Evolutionary conservation across 495 filamentous ascomycete species (phyloP).

Genomic region (Astrocystis sublimbata): DNA sequence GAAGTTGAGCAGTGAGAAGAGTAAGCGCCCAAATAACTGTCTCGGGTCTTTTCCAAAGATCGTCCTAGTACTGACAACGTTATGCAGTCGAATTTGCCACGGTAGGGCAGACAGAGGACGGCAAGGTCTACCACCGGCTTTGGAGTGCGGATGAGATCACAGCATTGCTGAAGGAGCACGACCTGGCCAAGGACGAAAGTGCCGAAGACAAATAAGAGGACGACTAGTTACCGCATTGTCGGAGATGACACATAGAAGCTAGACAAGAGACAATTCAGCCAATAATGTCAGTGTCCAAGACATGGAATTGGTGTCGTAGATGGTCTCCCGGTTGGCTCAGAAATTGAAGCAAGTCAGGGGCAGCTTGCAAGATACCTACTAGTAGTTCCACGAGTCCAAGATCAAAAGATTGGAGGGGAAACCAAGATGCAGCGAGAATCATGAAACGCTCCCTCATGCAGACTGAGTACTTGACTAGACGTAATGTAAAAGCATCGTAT

Average conservation of each 20-base stretch:
- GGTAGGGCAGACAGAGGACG: conserved; percentile 89
- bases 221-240: conserved; percentile 1
- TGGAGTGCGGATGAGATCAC: conserved; percentile 98
- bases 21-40: conserved; percentile 46
- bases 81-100: conserved; percentile 92
- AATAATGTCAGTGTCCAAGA: neutral
- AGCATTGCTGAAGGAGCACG: conserved; percentile 89
- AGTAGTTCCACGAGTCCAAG: no score
- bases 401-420: neutral
- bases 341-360: no score
- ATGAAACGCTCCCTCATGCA: neutral
- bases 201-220: conserved; percentile 59
- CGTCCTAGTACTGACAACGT: conserved; percentile 36
- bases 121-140: conserved; percentile 95
- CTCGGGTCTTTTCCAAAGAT: conserved; percentile 4
- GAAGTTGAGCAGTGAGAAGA: conserved; percentile 98
- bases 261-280: conserved; percentile 14
- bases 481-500: neutral
- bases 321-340: no score
- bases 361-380: no score
- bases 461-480: neutral
- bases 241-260: conserved; percentile 11
- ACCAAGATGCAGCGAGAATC: neutral
- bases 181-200: conserved; percentile 84
- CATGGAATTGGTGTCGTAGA: neutral